Evolutionary conservation across 2,329 filamentous ascomycete species (phyloP).

Genomic region (Cryphonectria japonica): DNA sequence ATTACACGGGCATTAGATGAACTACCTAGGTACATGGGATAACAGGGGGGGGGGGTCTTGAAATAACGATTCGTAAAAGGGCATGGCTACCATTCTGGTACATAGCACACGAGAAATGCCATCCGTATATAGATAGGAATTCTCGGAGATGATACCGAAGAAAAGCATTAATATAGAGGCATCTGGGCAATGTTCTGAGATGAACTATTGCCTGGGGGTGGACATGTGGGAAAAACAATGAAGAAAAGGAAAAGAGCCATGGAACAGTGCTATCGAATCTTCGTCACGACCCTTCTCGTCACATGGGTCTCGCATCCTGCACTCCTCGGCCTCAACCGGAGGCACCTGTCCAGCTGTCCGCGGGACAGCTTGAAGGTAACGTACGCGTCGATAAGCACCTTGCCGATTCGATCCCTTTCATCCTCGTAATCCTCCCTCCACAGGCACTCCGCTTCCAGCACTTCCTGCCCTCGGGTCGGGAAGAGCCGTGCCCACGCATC

Average conservation of each 20-base stretch:
- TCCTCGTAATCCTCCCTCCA: not conserved
- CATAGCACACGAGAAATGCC: not conserved
- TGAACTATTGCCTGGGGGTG: not conserved
- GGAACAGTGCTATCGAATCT: not conserved
- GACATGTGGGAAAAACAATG: not conserved
- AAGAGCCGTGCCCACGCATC: constrained; percentile 6
- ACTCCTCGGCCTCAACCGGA: constrained; percentile 11
- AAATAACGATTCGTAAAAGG: not conserved
- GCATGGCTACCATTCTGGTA: not conserved
- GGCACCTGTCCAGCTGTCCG: constrained; percentile 18
- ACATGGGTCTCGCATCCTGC: not conserved
- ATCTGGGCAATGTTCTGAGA: not conserved
- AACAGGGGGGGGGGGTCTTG: not conserved
- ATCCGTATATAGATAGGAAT: not conserved
- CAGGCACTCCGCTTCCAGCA: not conserved
- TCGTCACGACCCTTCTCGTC: not conserved
- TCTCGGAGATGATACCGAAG: not conserved
- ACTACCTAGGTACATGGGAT: too few species aligned
- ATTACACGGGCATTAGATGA: too few species aligned
- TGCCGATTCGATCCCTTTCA: constrained; percentile 13
- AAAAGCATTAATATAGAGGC: not conserved
- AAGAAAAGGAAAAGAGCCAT: not conserved
- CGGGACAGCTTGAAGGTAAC: constrained; percentile 22
- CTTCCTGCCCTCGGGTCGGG: not conserved
- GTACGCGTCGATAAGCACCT: constrained; percentile 23